Conservation (phyloP, 768 basidiomycete genomes). For the Strobilomyces confusus region DNA sequence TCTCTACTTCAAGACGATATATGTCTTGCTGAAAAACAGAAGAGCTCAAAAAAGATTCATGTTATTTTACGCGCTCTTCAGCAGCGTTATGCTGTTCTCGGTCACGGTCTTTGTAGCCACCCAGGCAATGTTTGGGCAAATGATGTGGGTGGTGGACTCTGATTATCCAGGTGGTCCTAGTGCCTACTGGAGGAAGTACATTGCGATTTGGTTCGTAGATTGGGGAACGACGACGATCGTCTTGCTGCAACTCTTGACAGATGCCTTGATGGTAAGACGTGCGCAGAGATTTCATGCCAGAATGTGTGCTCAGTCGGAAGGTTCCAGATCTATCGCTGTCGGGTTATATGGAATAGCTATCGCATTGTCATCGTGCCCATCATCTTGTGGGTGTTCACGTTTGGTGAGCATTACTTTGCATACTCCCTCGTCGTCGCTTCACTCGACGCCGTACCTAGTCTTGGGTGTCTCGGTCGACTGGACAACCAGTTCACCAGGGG, state of each 20-base stretch:
- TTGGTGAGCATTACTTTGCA: not conserved
- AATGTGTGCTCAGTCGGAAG: too few species aligned
- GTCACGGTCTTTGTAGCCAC: slow-evolving; percentile 31
- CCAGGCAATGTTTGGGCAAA: slow-evolving; percentile 22
- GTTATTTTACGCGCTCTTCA: slow-evolving; percentile 21
- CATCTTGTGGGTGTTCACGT: not conserved
- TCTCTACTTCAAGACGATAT: slow-evolving; percentile 24
- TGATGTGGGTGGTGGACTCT: slow-evolving; percentile 35
- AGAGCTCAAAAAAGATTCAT: slow-evolving; percentile 4
- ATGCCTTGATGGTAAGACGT: slow-evolving; percentile 19
- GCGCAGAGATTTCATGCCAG: too few species aligned
- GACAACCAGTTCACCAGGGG: slow-evolving; percentile 8
- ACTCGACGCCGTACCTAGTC: not conserved
- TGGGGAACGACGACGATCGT: slow-evolving; percentile 5
- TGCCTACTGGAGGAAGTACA: slow-evolving; percentile 28
- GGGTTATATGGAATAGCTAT: not conserved
- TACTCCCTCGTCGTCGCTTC: not conserved
- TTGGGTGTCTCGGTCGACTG: slow-evolving; percentile 10
- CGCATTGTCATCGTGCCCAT: too few species aligned
- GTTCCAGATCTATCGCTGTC: too few species aligned
- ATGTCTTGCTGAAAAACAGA: slow-evolving; percentile 6
- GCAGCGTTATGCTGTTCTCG: slow-evolving; percentile 23
- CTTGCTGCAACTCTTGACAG: slow-evolving; percentile 3
- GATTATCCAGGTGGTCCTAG: slow-evolving; percentile 34
- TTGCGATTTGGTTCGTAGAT: slow-evolving; percentile 25